Evolutionary conservation across 2,329 filamentous ascomycete genomes (phyloP), one percentile per base, ranked within the genome.

Genomic region (Scorias spongiosa): DNA sequence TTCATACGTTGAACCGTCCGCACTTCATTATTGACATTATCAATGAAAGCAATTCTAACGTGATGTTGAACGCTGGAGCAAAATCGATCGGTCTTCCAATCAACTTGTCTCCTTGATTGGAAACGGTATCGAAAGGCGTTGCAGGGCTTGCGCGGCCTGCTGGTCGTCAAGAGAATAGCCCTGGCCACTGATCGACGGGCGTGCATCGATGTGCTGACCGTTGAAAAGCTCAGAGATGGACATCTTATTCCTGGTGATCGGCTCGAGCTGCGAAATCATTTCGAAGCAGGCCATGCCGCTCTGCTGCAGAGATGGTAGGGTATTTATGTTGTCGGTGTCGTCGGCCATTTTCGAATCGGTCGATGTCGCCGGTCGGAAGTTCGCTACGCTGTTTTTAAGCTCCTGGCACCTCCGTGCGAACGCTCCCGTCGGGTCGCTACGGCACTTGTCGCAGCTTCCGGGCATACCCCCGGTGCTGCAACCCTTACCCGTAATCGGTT

Each of bases 371-470:
- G 8, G 51, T 51, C 34, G 49, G 46, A 14, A 36, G 9, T 36
- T 36, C 3, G 15, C 32, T 5, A 36, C 32, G 11, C 12, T 36
- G 32, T 15, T 36, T 9, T 15, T 36, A 5, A 40, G 17, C 17
- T 40, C 38, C 17, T 18, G 14, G 18, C 38, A 40, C 20, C 18
- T 40, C 14, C 38, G 4, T 18, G 14, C 14, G 11, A 40, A 18
- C 17, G 54, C 56, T 29, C 54, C 50, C 10, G 36, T 47, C 15
- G 56, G 56, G 34, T 59, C 56, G 14, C 39, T 37, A 8, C 42
- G 51, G 39, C 57, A 59, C 37, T 45, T 48, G 29, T 53, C 54
- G 44, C 57, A 59, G 41, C 47, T 51, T n/a, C 57, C 57, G 12
- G 57, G 54, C 32, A 36, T 12, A 15, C 32, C 32, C 5, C 32